A percentile compares a stretch with the other conserved stretches of the same genome.
Evolutionary conservation across 225 moss, liverwort and hornwort genomes (phyloP).

Genomic region (Asterella californica): DNA sequence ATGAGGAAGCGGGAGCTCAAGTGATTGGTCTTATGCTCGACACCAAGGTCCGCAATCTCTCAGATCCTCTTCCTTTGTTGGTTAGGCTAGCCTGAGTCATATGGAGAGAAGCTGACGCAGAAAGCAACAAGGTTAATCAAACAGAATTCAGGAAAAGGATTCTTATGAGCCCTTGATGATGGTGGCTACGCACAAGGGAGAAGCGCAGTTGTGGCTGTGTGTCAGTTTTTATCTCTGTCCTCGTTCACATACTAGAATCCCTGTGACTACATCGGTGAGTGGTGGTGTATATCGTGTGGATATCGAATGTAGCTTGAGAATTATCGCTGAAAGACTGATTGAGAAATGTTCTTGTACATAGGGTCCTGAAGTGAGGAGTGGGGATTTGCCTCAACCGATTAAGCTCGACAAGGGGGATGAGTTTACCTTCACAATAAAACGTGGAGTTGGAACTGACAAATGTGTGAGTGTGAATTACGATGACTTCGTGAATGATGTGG

Average conservation of each 20-base stretch:
- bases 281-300: neutral
- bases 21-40: slow-evolving; percentile 81
- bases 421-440: slow-evolving; percentile 82
- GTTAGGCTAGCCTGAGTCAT: neutral
- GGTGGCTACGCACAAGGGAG: too few relatives aligned
- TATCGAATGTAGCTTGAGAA: too few relatives aligned
- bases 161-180: too few relatives aligned
- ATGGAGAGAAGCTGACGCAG: neutral
- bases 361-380: slow-evolving; percentile 94
- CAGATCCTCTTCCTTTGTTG: neutral
- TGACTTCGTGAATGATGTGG: slow-evolving; percentile 91
- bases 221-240: neutral
- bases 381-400: slow-evolving; percentile 85
- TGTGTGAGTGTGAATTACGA: slow-evolving; percentile 96
- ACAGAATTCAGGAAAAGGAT: too few relatives aligned
- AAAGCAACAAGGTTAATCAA: too few relatives aligned
- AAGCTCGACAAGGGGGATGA: slow-evolving; percentile 71
- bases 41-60: slow-evolving; percentile 55
- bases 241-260: neutral
- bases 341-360: slow-evolving; percentile 13
- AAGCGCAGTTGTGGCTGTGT: neutral
- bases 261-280: neutral
- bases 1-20: slow-evolving; percentile 62
- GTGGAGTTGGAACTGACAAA: slow-evolving; percentile 91
- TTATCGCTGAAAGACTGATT: neutral